These are phyloP conservation scores for Salvia splendens DNA, from an alignment of 257 asterid species.

Conservation along the genomic window DNA sequence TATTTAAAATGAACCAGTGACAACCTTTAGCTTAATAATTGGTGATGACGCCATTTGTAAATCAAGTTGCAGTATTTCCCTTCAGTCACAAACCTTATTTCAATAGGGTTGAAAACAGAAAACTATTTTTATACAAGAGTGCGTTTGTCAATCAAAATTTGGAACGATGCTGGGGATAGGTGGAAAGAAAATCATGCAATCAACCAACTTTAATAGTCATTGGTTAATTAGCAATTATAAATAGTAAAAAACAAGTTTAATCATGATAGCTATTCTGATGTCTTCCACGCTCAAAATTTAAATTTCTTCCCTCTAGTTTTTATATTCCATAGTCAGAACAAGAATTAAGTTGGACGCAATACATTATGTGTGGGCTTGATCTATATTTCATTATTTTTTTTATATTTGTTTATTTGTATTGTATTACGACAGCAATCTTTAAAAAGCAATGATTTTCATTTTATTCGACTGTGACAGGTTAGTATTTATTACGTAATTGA, in stretches of 20 bases:
- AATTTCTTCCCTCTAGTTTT: neutral
- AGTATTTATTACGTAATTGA: too few species aligned
- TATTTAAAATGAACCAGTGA: slow-evolving; percentile 10
- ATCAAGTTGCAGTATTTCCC: slow-evolving; percentile 18
- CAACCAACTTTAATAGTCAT: slow-evolving; percentile 14
- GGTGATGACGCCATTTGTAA: slow-evolving; percentile 3
- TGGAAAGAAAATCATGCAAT: neutral
- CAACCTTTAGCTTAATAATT: slow-evolving; percentile 8
- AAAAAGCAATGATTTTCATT: too few species aligned
- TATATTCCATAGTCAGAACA: neutral
- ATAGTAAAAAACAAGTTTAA: neutral
- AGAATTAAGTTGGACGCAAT: neutral
- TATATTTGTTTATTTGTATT: neutral
- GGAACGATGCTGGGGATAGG: neutral
- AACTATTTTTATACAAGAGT: neutral
- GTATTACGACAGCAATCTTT: neutral
- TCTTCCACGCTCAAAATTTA: slow-evolving; percentile 1
- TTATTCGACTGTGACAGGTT: too few species aligned
- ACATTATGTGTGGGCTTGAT: neutral
- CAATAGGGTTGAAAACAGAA: neutral
- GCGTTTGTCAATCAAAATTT: slow-evolving; percentile 26
- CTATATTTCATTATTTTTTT: neutral
- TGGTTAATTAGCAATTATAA: slow-evolving; percentile 11
- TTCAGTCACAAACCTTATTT: slow-evolving; percentile 27
- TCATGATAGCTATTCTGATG: neutral